phyloP scores from a whole-genome alignment of 2,329 filamentous ascomycete genomes.

The Podosphaera fusca region DNA sequence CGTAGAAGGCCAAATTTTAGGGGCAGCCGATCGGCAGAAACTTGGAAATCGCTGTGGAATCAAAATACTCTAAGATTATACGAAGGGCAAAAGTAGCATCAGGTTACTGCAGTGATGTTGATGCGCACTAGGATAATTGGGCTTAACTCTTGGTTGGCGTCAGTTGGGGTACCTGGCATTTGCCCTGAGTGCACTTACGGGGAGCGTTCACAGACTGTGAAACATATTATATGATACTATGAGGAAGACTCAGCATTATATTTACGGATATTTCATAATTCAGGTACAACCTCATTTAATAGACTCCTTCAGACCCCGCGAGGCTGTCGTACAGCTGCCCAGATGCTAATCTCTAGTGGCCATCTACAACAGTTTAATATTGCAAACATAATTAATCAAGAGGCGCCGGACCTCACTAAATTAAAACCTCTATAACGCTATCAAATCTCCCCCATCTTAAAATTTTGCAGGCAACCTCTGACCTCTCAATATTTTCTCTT shows the following conservation, averaged over 20 bases:
- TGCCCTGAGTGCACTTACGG: neutral
- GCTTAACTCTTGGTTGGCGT: neutral
- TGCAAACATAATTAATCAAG: neutral
- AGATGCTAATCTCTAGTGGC: neutral
- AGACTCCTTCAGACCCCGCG: neutral
- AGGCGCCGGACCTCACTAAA: neutral
- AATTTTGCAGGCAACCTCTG: no score
- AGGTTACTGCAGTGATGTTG: neutral
- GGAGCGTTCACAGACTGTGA: neutral
- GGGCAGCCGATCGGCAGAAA: neutral
- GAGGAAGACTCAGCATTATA: neutral
- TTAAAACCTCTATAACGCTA: no score
- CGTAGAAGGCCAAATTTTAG: neutral
- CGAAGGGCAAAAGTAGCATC: neutral
- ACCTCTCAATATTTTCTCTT: no score
- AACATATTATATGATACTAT: neutral
- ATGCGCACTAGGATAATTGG: neutral
- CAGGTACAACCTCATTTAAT: neutral
- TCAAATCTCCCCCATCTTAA: no score
- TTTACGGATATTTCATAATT: neutral
- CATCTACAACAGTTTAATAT: neutral
- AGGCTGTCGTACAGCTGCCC: neutral
- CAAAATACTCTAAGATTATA: neutral
- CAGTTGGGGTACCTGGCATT: neutral
- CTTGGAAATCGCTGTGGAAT: neutral